phyloP scores from a whole-genome alignment of 2,329 filamentous ascomycete species.

The Ophiosphaerella korrae region DNA sequence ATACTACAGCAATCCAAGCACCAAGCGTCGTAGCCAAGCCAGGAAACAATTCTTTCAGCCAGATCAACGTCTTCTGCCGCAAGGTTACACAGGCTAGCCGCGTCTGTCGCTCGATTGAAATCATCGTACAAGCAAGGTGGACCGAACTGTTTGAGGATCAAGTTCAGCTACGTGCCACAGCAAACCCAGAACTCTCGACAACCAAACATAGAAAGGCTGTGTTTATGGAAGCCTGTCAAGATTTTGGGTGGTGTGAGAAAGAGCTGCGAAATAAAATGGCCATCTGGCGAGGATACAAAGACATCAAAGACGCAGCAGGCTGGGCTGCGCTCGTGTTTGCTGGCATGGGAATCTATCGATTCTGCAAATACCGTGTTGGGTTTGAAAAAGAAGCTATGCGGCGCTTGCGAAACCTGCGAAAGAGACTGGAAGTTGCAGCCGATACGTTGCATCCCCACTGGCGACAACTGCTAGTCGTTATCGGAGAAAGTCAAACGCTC shows the following conservation, averaged over 20 bases:
- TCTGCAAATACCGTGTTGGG: constrained; percentile 64
- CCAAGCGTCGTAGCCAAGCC: constrained; percentile 14
- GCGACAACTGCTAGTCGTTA: constrained; percentile 56
- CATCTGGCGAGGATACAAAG: constrained; percentile 64
- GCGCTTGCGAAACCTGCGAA: constrained; percentile 51
- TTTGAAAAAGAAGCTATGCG: constrained; percentile 59
- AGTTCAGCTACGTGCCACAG: constrained; percentile 50
- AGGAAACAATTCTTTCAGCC: constrained; percentile 40
- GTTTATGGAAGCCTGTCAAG: constrained; percentile 59
- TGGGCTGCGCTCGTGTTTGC: constrained; percentile 63
- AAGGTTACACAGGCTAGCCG: constrained; percentile 58
- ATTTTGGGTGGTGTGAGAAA: constrained; percentile 63
- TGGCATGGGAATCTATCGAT: constrained; percentile 63
- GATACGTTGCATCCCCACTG: constrained; percentile 60
- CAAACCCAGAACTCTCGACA: constrained; percentile 48
- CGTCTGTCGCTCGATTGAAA: constrained; percentile 62
- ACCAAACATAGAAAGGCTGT: constrained; percentile 59
- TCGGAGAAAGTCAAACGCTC: constrained; percentile 50
- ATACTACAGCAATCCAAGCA: constrained; percentile 13
- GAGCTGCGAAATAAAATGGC: constrained; percentile 60
- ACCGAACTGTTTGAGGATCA: constrained; percentile 61
- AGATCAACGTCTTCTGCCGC: constrained; percentile 52
- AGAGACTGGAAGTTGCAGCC: constrained; percentile 59
- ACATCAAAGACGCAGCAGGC: constrained; percentile 62
- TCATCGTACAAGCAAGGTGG: constrained; percentile 64